phyloP scores from a whole-genome alignment of 2,329 filamentous ascomycete genomes.

The Hypomyces rosellus region DNA sequence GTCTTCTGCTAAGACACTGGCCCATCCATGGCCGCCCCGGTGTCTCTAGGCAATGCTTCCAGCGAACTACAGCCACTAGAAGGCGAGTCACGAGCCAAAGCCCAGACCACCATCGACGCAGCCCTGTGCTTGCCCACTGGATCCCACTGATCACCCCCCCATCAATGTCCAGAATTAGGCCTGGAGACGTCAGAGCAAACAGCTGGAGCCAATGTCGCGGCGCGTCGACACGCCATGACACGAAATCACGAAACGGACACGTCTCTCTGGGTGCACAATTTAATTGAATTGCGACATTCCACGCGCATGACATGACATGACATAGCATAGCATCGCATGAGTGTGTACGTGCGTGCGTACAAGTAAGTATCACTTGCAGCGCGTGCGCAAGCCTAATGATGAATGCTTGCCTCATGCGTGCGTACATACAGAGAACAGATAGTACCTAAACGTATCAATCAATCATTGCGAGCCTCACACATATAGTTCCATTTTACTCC shows the following conservation, averaged over 20 bases:
- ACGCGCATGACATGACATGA: constrained; percentile 9
- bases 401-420: background rate
- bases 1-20: no score
- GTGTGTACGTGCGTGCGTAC: background rate
- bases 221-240: constrained; percentile 26
- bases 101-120: background rate
- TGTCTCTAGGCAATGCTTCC: no score
- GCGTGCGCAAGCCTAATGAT: constrained; percentile 1
- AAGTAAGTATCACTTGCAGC: constrained; percentile 6
- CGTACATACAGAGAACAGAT: constrained; percentile 5
- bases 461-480: background rate
- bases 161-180: no score
- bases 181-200: background rate
- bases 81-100: no score
- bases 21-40: no score
- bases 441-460: background rate
- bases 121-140: background rate
- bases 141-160: background rate
- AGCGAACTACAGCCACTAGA: no score
- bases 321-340: constrained; percentile 1
- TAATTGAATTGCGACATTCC: constrained; percentile 26
- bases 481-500: no score
- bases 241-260: constrained; percentile 42
- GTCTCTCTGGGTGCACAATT: constrained; percentile 21
- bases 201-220: constrained; percentile 4